phyloP scores from a whole-genome alignment of 1,139 yeast species.

The Scheffersomyces illinoinensis region DNA sequence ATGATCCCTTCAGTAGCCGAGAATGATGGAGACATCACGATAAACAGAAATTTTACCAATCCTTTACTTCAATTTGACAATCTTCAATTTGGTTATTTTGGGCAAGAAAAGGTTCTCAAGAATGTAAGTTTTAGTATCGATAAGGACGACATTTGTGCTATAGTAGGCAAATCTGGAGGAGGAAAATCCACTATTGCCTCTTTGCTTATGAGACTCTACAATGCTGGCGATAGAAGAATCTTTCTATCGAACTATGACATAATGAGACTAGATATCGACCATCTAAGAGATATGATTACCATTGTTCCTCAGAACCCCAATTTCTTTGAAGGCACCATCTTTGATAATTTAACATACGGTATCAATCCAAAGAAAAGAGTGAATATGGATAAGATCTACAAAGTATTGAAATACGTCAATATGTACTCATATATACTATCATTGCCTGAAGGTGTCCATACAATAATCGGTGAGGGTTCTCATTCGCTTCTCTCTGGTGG shows the following conservation, averaged over 20 bases:
- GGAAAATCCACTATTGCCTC: conserved; percentile 74
- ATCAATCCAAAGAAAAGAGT: conserved; percentile 25
- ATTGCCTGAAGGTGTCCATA: conserved; percentile 57
- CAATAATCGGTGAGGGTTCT: conserved; percentile 53
- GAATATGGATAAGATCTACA: conserved; percentile 36
- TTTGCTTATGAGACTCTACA: conserved; percentile 54
- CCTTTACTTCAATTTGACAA: conserved; percentile 39
- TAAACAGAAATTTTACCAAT: conserved; percentile 9
- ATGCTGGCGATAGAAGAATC: conserved; percentile 33
- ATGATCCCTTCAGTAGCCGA: conserved; percentile 32
- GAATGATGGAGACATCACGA: conserved; percentile 23
- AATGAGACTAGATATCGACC: conserved; percentile 41
- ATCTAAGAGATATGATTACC: conserved; percentile 55
- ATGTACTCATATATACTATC: conserved; percentile 51
- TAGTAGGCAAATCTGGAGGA: conserved; percentile 76
- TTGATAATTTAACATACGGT: conserved; percentile 70
- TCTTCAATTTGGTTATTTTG: conserved; percentile 52
- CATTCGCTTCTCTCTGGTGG: conserved; percentile 69
- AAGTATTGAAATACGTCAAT: conserved; percentile 46
- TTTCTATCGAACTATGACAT: conserved; percentile 44
- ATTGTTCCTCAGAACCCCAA: conserved; percentile 69
- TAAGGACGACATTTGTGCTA: conserved; percentile 54
- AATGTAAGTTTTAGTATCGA: conserved; percentile 41
- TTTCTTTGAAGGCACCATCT: conserved; percentile 66
- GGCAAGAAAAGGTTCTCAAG: conserved; percentile 30